These are phyloP conservation scores for Moniliophthora roreri DNA, from an alignment of 1,284 basidiomycete genomes.

Conservation along the genomic window DNA sequence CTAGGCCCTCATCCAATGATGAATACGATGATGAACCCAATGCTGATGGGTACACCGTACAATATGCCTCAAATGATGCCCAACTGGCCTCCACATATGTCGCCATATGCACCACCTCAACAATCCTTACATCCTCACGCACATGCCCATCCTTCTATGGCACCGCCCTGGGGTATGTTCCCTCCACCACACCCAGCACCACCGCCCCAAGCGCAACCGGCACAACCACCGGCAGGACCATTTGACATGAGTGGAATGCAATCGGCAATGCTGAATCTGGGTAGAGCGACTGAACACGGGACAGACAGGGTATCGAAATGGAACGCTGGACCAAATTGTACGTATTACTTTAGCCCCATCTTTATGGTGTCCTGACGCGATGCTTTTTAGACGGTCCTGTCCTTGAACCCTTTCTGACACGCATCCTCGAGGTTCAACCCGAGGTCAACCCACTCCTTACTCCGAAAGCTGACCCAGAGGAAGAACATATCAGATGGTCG, in stretches of 20 bases:
- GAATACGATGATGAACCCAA: not conserved
- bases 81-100: not conserved
- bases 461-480: slow-evolving; percentile 41
- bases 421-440: slow-evolving; percentile 45
- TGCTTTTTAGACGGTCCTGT: slow-evolving; percentile 62
- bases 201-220: not conserved
- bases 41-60: slow-evolving; percentile 1
- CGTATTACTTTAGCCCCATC: not conserved
- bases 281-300: slow-evolving; percentile 7
- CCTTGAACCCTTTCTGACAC: slow-evolving; percentile 57
- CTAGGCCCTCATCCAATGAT: not conserved
- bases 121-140: not conserved
- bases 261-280: not conserved
- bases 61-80: not conserved
- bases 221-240: not conserved
- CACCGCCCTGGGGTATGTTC: not conserved
- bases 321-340: slow-evolving; percentile 8
- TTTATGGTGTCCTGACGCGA: not conserved
- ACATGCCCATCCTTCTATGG: not conserved
- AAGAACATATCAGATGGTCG: slow-evolving; percentile 66
- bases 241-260: not conserved
- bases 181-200: not conserved
- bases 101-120: not conserved
- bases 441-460: slow-evolving; percentile 62
- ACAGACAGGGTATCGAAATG: slow-evolving; percentile 7